These are phyloP conservation scores for Carex sylvatica DNA, from an alignment of 202 grass and related monocot genomes.

Conservation along the genomic window DNA sequence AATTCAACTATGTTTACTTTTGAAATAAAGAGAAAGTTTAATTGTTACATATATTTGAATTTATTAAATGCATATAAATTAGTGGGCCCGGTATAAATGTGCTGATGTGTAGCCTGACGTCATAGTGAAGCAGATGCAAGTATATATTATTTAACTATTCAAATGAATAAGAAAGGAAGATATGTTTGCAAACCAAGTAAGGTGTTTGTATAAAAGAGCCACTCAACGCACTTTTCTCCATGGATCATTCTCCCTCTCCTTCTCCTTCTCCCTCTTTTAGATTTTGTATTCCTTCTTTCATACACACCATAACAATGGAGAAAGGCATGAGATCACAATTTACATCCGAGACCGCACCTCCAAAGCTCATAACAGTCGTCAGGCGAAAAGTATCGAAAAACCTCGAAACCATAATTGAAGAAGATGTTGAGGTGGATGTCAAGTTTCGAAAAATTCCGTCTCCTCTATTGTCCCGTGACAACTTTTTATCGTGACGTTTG, in stretches of 20 bases:
- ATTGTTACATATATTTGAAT: neutral
- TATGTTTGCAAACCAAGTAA: conserved; percentile 13
- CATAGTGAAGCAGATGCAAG: neutral
- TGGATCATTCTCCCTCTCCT: neutral
- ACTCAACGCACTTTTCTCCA: neutral
- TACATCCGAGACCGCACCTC: neutral
- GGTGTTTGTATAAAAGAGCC: neutral
- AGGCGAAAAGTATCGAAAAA: neutral
- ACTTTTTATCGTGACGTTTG: neutral
- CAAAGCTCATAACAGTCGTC: neutral
- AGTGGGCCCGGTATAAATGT: neutral
- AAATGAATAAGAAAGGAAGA: neutral
- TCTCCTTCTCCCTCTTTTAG: neutral
- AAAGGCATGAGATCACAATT: neutral
- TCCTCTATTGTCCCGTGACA: neutral
- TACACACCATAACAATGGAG: neutral
- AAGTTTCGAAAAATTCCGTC: neutral
- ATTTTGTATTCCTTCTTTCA: neutral
- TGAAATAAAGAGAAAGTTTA: neutral
- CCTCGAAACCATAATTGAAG: conserved; percentile 25
- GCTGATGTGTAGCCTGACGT: neutral
- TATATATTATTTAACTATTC: neutral
- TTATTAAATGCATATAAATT: neutral
- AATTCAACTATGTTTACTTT: neutral
- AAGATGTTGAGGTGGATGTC: conserved; percentile 7